Evolutionary conservation across 2,329 filamentous ascomycete species (phyloP).

Genomic region (Colletotrichum truncatum): DNA sequence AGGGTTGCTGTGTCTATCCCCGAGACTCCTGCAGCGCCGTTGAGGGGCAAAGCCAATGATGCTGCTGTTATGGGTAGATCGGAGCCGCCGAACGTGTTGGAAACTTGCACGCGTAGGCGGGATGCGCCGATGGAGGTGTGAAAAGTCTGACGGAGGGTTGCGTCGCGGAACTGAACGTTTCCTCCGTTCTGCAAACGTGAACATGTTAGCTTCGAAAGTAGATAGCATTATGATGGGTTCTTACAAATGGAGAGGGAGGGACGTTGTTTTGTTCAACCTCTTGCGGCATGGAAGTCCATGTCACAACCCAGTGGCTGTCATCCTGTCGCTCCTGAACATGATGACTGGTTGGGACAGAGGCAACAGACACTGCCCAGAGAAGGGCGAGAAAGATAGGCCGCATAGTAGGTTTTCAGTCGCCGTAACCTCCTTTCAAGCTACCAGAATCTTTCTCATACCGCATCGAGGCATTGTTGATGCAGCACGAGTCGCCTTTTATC

Average conservation of each 20-base stretch:
- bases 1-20: constrained; percentile 61
- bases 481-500: too few species aligned
- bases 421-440: too few species aligned
- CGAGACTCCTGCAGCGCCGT: constrained; percentile 61
- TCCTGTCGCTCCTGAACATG: constrained; percentile 30
- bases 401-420: too few species aligned
- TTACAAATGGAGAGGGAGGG: constrained; percentile 67
- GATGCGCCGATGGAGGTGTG: constrained; percentile 65
- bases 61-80: constrained; percentile 68
- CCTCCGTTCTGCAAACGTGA: constrained; percentile 39
- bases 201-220: not conserved
- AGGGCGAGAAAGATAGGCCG: not conserved
- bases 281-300: constrained; percentile 74
- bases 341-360: not conserved
- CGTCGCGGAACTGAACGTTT: constrained; percentile 61
- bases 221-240: constrained; percentile 31
- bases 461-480: too few species aligned
- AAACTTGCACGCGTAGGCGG: constrained; percentile 69
- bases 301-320: constrained; percentile 67
- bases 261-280: constrained; percentile 70
- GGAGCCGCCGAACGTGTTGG: constrained; percentile 71
- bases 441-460: too few species aligned
- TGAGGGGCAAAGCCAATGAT: constrained; percentile 64
- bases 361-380: not conserved
- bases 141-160: constrained; percentile 73